A percentile compares a stretch with the other conserved stretches of the same genome.
Conservation (phyloP, 805 yeast genomes). For the Sungouiozyma intestinalis region DNA sequence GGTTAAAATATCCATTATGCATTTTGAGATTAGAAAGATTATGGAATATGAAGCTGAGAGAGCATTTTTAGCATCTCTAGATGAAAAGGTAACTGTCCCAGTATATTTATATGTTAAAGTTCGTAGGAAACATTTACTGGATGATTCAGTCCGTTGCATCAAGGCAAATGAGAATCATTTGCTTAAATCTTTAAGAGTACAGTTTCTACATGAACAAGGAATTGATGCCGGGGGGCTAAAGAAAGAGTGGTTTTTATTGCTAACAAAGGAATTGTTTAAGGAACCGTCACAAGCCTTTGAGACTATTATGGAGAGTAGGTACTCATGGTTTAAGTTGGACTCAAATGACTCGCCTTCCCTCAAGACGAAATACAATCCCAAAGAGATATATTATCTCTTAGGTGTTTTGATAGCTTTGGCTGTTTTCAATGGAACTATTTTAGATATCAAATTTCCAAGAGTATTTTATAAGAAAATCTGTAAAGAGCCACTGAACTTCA, state of each 20-base stretch:
- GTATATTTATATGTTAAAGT: slow-evolving; percentile 61
- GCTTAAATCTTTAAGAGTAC: slow-evolving; percentile 65
- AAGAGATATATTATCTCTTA: slow-evolving; percentile 58
- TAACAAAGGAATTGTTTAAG: slow-evolving; percentile 60
- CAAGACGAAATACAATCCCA: slow-evolving; percentile 15
- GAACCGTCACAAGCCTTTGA: slow-evolving; percentile 58
- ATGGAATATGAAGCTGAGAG: slow-evolving; percentile 87
- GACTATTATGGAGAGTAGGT: slow-evolving; percentile 56
- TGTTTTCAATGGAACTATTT: slow-evolving; percentile 76
- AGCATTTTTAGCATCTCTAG: slow-evolving; percentile 70
- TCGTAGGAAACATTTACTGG: slow-evolving; percentile 53
- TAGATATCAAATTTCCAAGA: slow-evolving; percentile 69
- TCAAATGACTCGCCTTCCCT: slow-evolving; percentile 25
- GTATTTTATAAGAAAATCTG: slow-evolving; percentile 69
- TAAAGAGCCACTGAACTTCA: slow-evolving; percentile 40
- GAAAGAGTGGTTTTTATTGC: slow-evolving; percentile 84
- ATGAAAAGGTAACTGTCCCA: slow-evolving; percentile 48
- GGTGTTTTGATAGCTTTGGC: slow-evolving; percentile 89
- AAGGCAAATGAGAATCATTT: slow-evolving; percentile 47
- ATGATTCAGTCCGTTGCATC: slow-evolving; percentile 63
- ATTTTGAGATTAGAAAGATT: slow-evolving; percentile 65
- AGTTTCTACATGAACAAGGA: slow-evolving; percentile 83
- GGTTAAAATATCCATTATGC: slow-evolving; percentile 68
- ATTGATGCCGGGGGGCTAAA: slow-evolving; percentile 91
- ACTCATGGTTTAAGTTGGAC: slow-evolving; percentile 62